Evolutionary conservation across 176 grass and related monocot genomes (phyloP), one percentile per base, ranked within the genome.

Genomic region (Musa itinerans): DNA sequence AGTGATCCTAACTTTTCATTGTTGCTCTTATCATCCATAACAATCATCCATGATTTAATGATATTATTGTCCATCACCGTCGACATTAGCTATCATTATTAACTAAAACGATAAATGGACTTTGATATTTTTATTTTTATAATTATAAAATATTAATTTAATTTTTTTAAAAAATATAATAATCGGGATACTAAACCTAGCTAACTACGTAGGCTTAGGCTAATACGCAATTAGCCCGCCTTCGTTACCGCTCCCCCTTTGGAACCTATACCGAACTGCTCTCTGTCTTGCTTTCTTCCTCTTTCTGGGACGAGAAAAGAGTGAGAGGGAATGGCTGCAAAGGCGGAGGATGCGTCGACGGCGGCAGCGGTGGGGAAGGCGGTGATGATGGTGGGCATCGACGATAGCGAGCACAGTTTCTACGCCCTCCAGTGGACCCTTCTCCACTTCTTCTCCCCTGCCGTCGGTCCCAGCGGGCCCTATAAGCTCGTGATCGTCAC

Each of bases 351-450:
- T 24, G 1, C 8, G 10, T 15, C 43, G 20, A 6, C 12, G 19
- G 14, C 19, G 62, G 69, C 0, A 9, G 54, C 8, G 24, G 24
- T 23, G 22, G 81, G n/a, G 82, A 83, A 77, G 84, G 81, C 87
- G 88, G 81, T 72, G 27, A 93, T 93, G 90, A 88, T 98, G 82
- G 88, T 87, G 5, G 94, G 82, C 25, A 78, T 93, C 43, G 94
- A 98, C 84, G 94, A 98, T 66, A 98, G 94, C 88, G 90, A 98
- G 1, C 86, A 85, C 78, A 96, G 92, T 84, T 82, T 78, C 83
- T 86, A 96, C 84, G 92, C 92, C 61, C 87, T 96, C 56, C 88
- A 91, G 87, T 98, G 90, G 94, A 88, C 84, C 20, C 82, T 98
- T 1, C 79, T 50, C 34, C 94, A 93, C 85, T 98, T 98, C 86